Base-by-base conservation (phyloP, 2,329 filamentous ascomycete species). In the Leptographium lundbergii region DNA sequence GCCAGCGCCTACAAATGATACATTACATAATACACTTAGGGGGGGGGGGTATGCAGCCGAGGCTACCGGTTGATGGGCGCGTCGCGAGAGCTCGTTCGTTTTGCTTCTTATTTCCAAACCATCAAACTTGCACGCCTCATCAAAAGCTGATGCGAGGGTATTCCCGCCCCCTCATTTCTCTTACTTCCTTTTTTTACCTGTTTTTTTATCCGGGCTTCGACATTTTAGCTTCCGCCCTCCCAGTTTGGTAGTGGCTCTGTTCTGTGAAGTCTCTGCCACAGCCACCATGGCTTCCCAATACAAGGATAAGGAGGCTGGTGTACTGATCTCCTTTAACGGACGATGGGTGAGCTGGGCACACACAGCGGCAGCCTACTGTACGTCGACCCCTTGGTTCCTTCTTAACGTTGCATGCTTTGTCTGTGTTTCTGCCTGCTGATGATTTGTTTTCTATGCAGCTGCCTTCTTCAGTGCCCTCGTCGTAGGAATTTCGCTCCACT, bases 291-390 rank as follows among this genome's bases (percentile, higher is more conserved):
- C 63, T 14, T 57, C 63, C 25, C 78, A 74, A 65, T 85, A 82
- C 73, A 86, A 86, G 72, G 83, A 86, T 74, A 84, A 84, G 72
- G 79, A 83, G 65, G 75, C 75, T 64, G 81, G 81, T 66, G 77
- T 81, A 60, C 73, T 85, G 64, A 69, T 84, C 62, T 73, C 78
- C 64, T 81, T 99, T 69, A 91, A 87, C 70, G 94, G 89, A 65
- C 87, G 87, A 78, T 96, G 89, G 89, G 79, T 99, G 65, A 89
- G 91, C 61, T 95, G 88, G 82, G 73, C 84, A 64, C 94, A 99
- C 75, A 99, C 94, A 10, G 73, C 79, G 54, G 76, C 89, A 65
- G 94, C 91, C 61, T 97, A 96, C 72, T 74, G 87, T 91, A 71
- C 65, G 81, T 53, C 11, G 19, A 13, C 39, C 24, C 4, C 13